phyloP scores from a whole-genome alignment of 2,329 filamentous ascomycete genomes.

The Scleromitrula shiraiana region DNA sequence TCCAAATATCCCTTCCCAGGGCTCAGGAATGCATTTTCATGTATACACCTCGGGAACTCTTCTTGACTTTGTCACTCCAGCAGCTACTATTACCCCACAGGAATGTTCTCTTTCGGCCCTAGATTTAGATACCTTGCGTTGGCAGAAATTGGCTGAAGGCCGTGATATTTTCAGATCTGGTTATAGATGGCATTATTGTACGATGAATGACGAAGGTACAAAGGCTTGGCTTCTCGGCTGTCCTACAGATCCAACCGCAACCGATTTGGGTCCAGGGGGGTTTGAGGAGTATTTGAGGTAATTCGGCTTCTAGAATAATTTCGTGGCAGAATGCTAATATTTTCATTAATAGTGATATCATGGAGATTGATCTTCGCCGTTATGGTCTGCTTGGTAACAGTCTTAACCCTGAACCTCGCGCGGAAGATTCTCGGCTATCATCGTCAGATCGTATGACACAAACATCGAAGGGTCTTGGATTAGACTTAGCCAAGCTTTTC shows the following conservation, averaged over 20 bases:
- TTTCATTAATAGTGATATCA: constrained; percentile 57
- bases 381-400: constrained; percentile 87
- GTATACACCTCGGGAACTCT: constrained; percentile 88
- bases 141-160: constrained; percentile 92
- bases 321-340: constrained; percentile 14
- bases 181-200: constrained; percentile 98
- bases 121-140: constrained; percentile 78
- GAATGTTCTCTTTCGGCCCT: constrained; percentile 88
- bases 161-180: constrained; percentile 84
- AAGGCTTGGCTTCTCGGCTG: constrained; percentile 97
- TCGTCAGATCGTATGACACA: constrained; percentile 37
- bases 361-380: constrained; percentile 84
- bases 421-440: constrained; percentile 41
- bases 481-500: constrained; percentile 80
- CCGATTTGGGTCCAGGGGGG: constrained; percentile 58
- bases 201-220: constrained; percentile 88
- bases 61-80: constrained; percentile 89
- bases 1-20: constrained; percentile 76
- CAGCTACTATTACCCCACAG: constrained; percentile 73
- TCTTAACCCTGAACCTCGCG: constrained; percentile 46
- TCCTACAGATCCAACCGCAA: constrained; percentile 60
- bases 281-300: constrained; percentile 78
- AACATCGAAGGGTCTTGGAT: constrained; percentile 63
- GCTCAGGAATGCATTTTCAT: constrained; percentile 90
- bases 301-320: constrained; percentile 17